phyloP scores from a whole-genome alignment of 148 eudicot genomes.

The Hydrangea macrophylla region DNA sequence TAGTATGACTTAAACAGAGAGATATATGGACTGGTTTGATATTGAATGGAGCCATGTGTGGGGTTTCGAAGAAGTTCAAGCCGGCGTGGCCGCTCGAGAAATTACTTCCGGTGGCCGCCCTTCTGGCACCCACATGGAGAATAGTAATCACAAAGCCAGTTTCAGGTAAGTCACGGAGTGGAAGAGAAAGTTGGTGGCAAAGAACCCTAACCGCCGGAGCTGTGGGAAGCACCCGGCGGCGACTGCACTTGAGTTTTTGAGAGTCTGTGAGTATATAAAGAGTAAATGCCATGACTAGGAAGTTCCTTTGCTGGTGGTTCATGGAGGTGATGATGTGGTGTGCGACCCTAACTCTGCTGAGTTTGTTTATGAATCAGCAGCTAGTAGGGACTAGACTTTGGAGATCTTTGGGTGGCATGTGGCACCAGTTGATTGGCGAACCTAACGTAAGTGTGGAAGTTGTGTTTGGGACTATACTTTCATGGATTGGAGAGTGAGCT shows the following conservation, averaged over 20 bases:
- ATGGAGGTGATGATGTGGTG: slow-evolving; percentile 39
- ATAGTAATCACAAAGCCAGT: slow-evolving; percentile 26
- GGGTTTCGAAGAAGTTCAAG: slow-evolving; percentile 34
- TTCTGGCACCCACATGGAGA: slow-evolving; percentile 36
- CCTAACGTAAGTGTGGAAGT: slow-evolving; percentile 32
- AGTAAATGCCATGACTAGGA: slow-evolving; percentile 27
- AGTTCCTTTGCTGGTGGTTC: slow-evolving; percentile 38
- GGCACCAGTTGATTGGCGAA: slow-evolving; percentile 53
- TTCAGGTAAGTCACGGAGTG: slow-evolving; percentile 25
- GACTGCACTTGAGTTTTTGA: slow-evolving; percentile 34
- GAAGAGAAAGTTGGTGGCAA: slow-evolving; percentile 34
- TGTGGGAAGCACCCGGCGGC: slow-evolving; percentile 33
- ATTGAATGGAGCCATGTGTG: slow-evolving; percentile 42
- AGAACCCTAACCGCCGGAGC: slow-evolving; percentile 27
- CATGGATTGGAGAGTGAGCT: slow-evolving; percentile 42
- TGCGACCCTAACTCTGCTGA: slow-evolving; percentile 42
- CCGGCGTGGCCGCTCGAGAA: slow-evolving; percentile 47
- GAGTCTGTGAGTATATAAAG: slow-evolving; percentile 31
- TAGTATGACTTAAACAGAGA: slow-evolving; percentile 26
- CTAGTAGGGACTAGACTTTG: slow-evolving; percentile 35
- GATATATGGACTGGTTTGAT: slow-evolving; percentile 33
- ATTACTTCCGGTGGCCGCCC: slow-evolving; percentile 32
- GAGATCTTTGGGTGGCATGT: slow-evolving; percentile 32
- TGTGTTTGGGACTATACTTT: slow-evolving; percentile 30
- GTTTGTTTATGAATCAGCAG: slow-evolving; percentile 25